phyloP scores from a whole-genome alignment of 1,284 basidiomycete genomes.

The Trametes hirsuta region DNA sequence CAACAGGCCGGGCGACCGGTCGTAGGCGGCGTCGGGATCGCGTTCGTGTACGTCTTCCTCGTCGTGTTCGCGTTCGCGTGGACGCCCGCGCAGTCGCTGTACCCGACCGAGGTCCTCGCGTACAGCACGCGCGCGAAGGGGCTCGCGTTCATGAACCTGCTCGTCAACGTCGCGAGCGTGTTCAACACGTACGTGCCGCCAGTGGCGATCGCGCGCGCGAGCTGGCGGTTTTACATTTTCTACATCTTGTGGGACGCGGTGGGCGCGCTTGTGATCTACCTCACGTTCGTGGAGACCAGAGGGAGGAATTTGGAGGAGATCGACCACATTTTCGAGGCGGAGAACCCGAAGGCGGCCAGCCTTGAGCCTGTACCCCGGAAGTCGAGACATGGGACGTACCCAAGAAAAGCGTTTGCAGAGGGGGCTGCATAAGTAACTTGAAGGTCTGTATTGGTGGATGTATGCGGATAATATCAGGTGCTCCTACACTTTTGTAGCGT shows the following conservation, averaged over 20 bases:
- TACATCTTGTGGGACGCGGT: slow-evolving; percentile 28
- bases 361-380: not conserved
- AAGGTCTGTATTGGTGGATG: no score
- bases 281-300: slow-evolving; percentile 31
- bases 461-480: no score
- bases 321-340: slow-evolving; percentile 26
- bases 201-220: slow-evolving; percentile 24
- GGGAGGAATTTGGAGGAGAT: slow-evolving; percentile 29
- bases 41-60: slow-evolving; percentile 30
- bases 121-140: slow-evolving; percentile 30
- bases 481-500: no score
- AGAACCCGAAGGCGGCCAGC: slow-evolving; percentile 24
- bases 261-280: slow-evolving; percentile 28
- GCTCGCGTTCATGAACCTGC: slow-evolving; percentile 28
- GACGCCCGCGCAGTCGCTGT: slow-evolving; percentile 30
- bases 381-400: no score
- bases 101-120: slow-evolving; percentile 29
- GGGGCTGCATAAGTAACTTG: no score
- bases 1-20: slow-evolving; percentile 22
- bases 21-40: slow-evolving; percentile 26
- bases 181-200: slow-evolving; percentile 32
- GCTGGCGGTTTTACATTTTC: slow-evolving; percentile 30
- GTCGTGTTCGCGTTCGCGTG: slow-evolving; percentile 31
- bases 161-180: slow-evolving; percentile 25
- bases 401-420: no score